A percentile compares a stretch with the other conserved stretches of the same genome.
phyloP scores from a whole-genome alignment of 768 basidiomycete genomes.

The Lentinula edodes region DNA sequence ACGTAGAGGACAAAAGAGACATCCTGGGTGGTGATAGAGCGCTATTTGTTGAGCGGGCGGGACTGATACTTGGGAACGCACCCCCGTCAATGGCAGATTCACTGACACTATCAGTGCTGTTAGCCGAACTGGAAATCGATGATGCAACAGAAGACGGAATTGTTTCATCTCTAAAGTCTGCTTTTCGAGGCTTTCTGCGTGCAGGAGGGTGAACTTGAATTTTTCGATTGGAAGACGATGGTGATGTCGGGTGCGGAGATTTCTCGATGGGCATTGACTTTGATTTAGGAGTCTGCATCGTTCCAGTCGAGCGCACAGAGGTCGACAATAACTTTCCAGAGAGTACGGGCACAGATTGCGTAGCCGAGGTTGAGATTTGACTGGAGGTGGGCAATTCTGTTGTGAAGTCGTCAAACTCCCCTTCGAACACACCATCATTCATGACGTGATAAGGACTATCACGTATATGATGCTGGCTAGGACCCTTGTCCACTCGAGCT shows the following conservation, averaged over 20 bases:
- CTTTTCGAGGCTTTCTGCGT: slow-evolving; percentile 51
- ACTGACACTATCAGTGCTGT: background rate
- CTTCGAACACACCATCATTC: slow-evolving; percentile 55
- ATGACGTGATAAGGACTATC: slow-evolving; percentile 10
- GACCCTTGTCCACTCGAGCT: background rate
- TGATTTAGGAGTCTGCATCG: slow-evolving; percentile 6
- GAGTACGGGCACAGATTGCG: background rate
- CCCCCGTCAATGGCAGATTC: background rate
- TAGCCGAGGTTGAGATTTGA: background rate
- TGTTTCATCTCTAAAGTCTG: slow-evolving; percentile 29
- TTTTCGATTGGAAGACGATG: slow-evolving; percentile 41
- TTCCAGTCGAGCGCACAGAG: slow-evolving; percentile 15
- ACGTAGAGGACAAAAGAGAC: background rate
- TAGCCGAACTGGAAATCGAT: slow-evolving; percentile 21
- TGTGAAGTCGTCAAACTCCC: slow-evolving; percentile 41
- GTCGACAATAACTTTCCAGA: slow-evolving; percentile 10
- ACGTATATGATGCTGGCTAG: background rate
- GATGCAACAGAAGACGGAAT: slow-evolving; percentile 23
- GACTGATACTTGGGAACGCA: background rate
- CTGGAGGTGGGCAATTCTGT: background rate
- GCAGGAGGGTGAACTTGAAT: slow-evolving; percentile 49
- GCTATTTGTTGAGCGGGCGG: background rate
- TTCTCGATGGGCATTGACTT: slow-evolving; percentile 20
- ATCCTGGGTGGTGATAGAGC: background rate
- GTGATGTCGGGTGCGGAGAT: slow-evolving; percentile 12